Conservation (phyloP, 139 green algal species). For the Pleodorina starrii region DNA sequence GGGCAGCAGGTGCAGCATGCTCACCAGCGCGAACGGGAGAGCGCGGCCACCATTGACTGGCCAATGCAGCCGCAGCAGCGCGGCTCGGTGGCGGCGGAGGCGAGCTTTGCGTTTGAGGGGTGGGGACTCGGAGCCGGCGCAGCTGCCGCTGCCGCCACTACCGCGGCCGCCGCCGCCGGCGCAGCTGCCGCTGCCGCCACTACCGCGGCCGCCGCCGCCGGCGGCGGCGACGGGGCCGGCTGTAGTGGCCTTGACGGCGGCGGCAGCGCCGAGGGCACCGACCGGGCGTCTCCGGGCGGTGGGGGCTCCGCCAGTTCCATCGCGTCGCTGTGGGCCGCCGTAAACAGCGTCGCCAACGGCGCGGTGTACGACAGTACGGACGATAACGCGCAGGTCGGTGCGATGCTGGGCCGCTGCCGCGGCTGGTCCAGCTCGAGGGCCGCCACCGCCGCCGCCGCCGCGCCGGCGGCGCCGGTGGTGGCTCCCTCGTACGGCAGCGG, state of each 20-base stretch:
- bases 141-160: neutral
- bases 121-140: neutral
- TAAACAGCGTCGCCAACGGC: neutral
- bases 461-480: neutral
- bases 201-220: too few relatives aligned
- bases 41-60: neutral
- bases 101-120: neutral
- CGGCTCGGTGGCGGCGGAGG: neutral
- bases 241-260: too few relatives aligned
- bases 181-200: neutral
- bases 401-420: neutral
- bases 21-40: neutral
- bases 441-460: too few relatives aligned
- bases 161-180: too few relatives aligned
- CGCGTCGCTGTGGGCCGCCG: conserved; percentile 9
- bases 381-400: neutral
- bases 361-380: conserved; percentile 32
- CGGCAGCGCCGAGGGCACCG: neutral
- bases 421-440: neutral
- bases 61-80: neutral
- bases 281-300: neutral
- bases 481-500: too few relatives aligned
- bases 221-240: neutral
- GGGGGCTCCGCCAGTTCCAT: neutral
- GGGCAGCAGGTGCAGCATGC: neutral